A percentile compares a stretch with the other conserved stretches of the same genome.
Evolutionary conservation across 495 filamentous ascomycete genomes (phyloP).

Genomic region (Neurospora sp.): DNA sequence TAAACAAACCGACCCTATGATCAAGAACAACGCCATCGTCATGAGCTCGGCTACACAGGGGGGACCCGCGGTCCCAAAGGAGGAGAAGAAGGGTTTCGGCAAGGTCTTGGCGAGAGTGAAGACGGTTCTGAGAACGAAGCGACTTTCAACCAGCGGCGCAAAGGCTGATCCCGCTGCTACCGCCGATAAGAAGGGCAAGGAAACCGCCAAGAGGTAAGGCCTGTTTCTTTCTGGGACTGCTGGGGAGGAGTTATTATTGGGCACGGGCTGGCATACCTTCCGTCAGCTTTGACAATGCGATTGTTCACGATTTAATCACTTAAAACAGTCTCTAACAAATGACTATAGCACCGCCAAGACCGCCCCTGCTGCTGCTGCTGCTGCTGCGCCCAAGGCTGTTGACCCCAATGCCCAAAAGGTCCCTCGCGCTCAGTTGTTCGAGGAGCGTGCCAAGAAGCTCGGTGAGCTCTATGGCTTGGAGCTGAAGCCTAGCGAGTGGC

Average conservation of each 20-base stretch:
- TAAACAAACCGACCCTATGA: background rate
- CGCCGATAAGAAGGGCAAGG: constrained; percentile 1
- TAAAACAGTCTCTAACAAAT: constrained; percentile 8
- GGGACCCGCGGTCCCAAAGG: constrained; percentile 23
- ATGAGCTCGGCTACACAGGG: constrained; percentile 37
- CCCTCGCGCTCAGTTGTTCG: constrained; percentile 42
- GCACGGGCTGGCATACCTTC: background rate
- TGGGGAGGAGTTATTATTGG: background rate
- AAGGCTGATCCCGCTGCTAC: constrained; percentile 30
- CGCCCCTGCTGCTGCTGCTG: constrained; percentile 7
- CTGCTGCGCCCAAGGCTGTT: constrained; percentile 11
- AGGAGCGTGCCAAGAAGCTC: constrained; percentile 59
- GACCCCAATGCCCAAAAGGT: constrained; percentile 25
- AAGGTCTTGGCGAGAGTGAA: constrained; percentile 55
- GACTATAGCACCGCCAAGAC: constrained; percentile 18
- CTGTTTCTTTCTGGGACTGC: background rate
- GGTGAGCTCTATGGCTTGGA: constrained; percentile 68
- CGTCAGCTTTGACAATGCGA: background rate
- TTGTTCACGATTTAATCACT: background rate
- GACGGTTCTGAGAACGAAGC: constrained; percentile 41
- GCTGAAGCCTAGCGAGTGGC: constrained; percentile 61
- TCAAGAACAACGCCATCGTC: constrained; percentile 5
- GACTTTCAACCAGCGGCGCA: background rate
- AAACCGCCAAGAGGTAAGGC: constrained; percentile 21
- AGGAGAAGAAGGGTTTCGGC: constrained; percentile 52